Base-by-base conservation (phyloP, 352 stramenopile species). In the Phytophthora kernoviae region DNA sequence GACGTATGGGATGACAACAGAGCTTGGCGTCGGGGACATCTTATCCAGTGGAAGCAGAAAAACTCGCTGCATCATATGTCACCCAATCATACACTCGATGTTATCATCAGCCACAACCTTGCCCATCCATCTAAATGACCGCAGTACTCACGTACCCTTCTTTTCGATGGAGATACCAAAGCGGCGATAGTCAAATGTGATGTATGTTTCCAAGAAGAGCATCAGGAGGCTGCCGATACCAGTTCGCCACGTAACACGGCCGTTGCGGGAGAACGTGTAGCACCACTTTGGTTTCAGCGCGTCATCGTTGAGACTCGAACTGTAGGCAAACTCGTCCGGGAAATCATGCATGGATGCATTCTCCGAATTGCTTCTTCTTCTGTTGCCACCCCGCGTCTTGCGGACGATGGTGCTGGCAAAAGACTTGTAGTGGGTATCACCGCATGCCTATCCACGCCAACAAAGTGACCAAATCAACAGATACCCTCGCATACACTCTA, bases 171-270 rank as follows among this genome's bases (percentile, higher is more conserved):
- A 87, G 41, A 95, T 82, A 20, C 87, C 87, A 56, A 90, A 95
- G 2, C 64, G 73, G n/a, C 67, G 76, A 67, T 91, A 95, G 47
- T 95, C 87, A 54, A 95, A 93, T 9, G 78, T 88, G 39, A 90
- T 81, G 55, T 93, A 92, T 11, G 84, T 93, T 69, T 95, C 87
- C 36, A 95, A 53, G 48, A 93, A 95, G 5, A 92, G 68, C 50
- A 93, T 64, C 43, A 93, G 8, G 20, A 95, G 49, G 47, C 78
- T 88, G 20, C 81, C 84, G n/a, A 95, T 79, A 20, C 78, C 73
- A 27, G 82, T 87, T 42, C 73, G 74, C 86, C 86, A 95, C 7
- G 70, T 79, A 17, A 87, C 64, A 40, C 71, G 74, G 21, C 84
- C 81, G 18, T 72, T 61, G 39, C 86, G 72, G 4, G 74, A 83